These are phyloP conservation scores for Boletus rubropictus DNA, from an alignment of 768 basidiomycete genomes.

Conservation along the genomic window DNA sequence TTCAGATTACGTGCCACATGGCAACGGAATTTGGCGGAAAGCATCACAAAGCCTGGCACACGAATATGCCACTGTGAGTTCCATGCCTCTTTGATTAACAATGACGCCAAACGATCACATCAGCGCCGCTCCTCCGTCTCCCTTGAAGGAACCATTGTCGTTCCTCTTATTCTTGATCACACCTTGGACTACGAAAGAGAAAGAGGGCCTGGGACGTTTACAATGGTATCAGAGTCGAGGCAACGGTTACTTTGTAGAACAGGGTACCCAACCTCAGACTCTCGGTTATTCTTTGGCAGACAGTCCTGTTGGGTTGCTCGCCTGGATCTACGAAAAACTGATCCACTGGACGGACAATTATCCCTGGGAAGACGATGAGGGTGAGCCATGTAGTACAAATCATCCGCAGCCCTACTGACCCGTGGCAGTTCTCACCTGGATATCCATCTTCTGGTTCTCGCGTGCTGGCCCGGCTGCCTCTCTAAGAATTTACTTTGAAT, in stretches of 20 bases:
- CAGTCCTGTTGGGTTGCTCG: slow-evolving; percentile 50
- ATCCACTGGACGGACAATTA: slow-evolving; percentile 47
- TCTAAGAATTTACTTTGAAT: slow-evolving; percentile 54
- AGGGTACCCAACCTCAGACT: slow-evolving; percentile 45
- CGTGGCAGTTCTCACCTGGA: slow-evolving; percentile 50
- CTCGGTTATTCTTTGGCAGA: slow-evolving; percentile 51
- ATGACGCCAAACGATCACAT: not conserved
- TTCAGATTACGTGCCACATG: slow-evolving; percentile 33
- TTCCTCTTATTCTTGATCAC: slow-evolving; percentile 27
- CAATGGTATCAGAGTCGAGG: slow-evolving; percentile 20
- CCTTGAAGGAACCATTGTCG: slow-evolving; percentile 21
- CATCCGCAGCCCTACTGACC: not conserved
- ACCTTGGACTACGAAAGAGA: slow-evolving; percentile 27
- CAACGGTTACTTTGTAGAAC: slow-evolving; percentile 28
- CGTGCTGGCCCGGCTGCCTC: slow-evolving; percentile 54
- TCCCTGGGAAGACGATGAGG: slow-evolving; percentile 54
- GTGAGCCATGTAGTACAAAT: slow-evolving; percentile 22
- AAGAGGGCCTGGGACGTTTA: slow-evolving; percentile 17
- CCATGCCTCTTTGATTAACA: not conserved
- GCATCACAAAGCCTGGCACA: slow-evolving; percentile 48
- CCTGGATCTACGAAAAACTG: slow-evolving; percentile 52
- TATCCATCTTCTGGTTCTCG: slow-evolving; percentile 56
- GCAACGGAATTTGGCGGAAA: slow-evolving; percentile 35
- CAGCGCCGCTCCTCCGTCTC: slow-evolving; percentile 23
- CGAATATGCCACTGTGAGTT: slow-evolving; percentile 41